phyloP scores from a whole-genome alignment of 2,329 filamentous ascomycete species.

The Leptographium radiaticola region DNA sequence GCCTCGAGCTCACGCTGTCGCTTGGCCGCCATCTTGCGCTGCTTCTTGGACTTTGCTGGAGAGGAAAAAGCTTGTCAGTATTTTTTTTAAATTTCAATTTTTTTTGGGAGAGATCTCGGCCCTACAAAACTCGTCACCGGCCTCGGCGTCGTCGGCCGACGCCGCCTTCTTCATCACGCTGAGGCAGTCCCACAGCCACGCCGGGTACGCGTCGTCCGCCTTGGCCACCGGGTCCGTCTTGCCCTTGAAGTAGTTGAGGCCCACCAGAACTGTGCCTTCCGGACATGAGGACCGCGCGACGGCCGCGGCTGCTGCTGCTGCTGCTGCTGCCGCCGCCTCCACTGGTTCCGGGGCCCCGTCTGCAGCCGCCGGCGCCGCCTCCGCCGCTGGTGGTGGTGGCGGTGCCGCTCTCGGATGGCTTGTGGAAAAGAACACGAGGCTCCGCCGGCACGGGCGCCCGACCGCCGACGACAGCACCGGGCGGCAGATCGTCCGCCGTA shows the following conservation, averaged over 20 bases:
- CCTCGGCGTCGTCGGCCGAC: constrained; percentile 33
- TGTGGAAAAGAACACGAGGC: constrained; percentile 25
- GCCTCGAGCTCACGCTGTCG: constrained; percentile 42
- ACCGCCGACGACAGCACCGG: constrained; percentile 14
- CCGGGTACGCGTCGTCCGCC: constrained; percentile 64
- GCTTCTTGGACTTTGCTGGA: constrained; percentile 72
- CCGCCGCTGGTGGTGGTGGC: constrained; percentile 8
- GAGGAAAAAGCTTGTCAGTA: not conserved
- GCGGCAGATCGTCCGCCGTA: constrained; percentile 30
- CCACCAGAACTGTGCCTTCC: constrained; percentile 52
- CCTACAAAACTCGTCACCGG: constrained; percentile 70
- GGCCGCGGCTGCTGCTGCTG: constrained; percentile 12
- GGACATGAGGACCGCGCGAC: constrained; percentile 7
- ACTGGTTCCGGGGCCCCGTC: not conserved
- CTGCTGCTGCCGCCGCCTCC: not conserved
- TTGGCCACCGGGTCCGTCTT: constrained; percentile 59
- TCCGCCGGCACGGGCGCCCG: constrained; percentile 7
- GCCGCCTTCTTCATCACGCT: constrained; percentile 43
- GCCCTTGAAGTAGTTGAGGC: constrained; percentile 67
- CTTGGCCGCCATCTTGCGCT: constrained; percentile 59
- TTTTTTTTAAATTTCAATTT: no score
- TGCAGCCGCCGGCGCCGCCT: constrained; percentile 11
- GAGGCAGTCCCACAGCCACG: constrained; percentile 67
- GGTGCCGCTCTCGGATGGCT: constrained; percentile 9
- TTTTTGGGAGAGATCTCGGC: no score